Evolutionary conservation across 179 eudicot genomes (phyloP).

Genomic region (Heliamphora pulchella): DNA sequence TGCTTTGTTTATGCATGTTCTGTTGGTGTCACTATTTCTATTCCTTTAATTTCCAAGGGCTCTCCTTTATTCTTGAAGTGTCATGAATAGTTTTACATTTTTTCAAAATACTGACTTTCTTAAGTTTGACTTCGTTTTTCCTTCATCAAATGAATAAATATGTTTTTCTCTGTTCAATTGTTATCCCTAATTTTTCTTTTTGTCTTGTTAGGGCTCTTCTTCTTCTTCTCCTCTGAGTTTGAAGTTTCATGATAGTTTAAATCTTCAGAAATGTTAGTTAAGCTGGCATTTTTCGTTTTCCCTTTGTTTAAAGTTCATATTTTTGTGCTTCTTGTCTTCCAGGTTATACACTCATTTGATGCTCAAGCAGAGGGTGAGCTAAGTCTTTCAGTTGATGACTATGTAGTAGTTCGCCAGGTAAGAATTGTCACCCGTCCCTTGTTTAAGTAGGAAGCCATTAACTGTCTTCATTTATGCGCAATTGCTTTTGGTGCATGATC

Average conservation of each 20-base stretch:
- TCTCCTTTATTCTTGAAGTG: too few species aligned
- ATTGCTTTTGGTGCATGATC: not conserved
- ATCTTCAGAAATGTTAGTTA: not conserved
- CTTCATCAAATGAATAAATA: not conserved
- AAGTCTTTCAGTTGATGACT: constrained; percentile 49
- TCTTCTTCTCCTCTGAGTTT: not conserved
- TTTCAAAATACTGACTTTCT: not conserved
- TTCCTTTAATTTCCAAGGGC: too few species aligned
- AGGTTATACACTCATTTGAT: constrained; percentile 79
- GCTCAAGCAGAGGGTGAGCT: constrained; percentile 76
- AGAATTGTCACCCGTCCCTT: not conserved
- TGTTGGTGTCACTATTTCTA: too few species aligned
- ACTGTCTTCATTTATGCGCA: not conserved
- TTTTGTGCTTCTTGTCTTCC: not conserved
- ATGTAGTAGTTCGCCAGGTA: constrained; percentile 68
- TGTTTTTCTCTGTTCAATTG: not conserved
- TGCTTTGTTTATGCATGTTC: too few species aligned
- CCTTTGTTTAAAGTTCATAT: not conserved
- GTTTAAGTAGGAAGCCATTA: not conserved
- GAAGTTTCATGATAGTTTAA: not conserved
- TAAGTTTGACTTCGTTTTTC: not conserved
- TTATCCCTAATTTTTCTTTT: not conserved
- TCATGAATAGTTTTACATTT: not conserved
- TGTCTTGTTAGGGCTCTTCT: too few species aligned
- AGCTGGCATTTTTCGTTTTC: not conserved